These are phyloP conservation scores for Aspergillus egyptiacus DNA, from an alignment of 495 filamentous ascomycete species.

Conservation along the genomic window DNA sequence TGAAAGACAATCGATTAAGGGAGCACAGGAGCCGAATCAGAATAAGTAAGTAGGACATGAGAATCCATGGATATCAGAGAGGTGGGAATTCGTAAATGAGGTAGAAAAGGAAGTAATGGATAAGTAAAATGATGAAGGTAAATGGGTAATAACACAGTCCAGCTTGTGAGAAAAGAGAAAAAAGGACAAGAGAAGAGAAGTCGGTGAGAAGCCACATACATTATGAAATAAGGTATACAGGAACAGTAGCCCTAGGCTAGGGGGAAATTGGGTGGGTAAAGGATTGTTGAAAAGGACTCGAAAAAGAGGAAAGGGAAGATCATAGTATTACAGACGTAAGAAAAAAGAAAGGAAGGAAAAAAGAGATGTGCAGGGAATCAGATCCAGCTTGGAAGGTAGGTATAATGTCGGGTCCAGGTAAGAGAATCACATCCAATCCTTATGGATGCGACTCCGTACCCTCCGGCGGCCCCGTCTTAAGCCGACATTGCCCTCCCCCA, in stretches of 20 bases:
- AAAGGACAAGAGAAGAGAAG: constrained; percentile 1
- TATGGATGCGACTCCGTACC: constrained; percentile 49
- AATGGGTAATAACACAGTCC: constrained; percentile 18
- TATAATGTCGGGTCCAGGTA: too few species aligned
- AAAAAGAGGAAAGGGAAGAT: constrained; percentile 3
- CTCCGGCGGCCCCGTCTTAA: constrained; percentile 39
- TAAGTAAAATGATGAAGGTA: background rate
- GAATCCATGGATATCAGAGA: too few species aligned
- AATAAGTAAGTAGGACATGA: too few species aligned
- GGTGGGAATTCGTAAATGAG: too few species aligned
- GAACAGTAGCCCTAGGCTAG: background rate
- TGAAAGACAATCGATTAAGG: too few species aligned
- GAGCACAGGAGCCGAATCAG: too few species aligned
- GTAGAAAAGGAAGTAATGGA: too few species aligned
- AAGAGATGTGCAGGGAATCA: constrained; percentile 2
- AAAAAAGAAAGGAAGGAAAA: constrained; percentile 11
- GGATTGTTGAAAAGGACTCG: too few species aligned
- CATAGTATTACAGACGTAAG: too few species aligned
- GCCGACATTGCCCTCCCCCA: constrained; percentile 55
- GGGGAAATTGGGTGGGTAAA: background rate
- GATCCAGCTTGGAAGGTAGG: too few species aligned
- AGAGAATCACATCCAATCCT: constrained; percentile 23
- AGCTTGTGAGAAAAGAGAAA: too few species aligned
- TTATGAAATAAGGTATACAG: background rate
- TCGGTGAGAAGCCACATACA: constrained; percentile 11